Conservation (phyloP, 495 filamentous ascomycete species). For the Tuber brumale region DNA sequence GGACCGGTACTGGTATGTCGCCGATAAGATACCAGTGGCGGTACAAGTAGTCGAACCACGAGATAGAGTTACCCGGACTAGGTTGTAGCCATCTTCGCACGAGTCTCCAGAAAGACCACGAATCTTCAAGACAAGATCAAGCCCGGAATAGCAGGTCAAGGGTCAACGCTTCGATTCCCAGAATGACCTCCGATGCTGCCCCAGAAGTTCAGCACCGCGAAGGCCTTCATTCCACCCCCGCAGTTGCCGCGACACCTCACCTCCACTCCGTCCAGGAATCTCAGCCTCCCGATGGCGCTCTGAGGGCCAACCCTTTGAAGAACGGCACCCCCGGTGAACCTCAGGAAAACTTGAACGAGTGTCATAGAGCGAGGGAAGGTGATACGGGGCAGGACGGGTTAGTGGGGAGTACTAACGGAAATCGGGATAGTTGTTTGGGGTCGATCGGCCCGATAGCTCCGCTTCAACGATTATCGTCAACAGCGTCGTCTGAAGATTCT, state of each 20-base stretch:
- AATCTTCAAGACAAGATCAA: background rate
- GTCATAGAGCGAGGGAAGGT: background rate
- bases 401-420: background rate
- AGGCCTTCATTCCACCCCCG: background rate
- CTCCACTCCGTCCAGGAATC: background rate
- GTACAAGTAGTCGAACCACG: background rate
- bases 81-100: background rate
- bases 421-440: background rate
- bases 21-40: background rate
- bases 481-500: slow-evolving; percentile 18
- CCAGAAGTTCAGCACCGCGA: background rate
- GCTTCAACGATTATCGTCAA: slow-evolving; percentile 13
- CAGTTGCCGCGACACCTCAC: background rate
- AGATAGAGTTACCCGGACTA: background rate
- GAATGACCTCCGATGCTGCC: background rate
- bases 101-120: background rate
- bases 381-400: background rate
- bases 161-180: background rate
- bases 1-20: too few species aligned
- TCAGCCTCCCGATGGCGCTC: background rate
- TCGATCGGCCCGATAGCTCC: background rate
- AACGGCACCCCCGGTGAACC: background rate
- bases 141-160: background rate
- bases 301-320: background rate
- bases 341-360: background rate